These are phyloP conservation scores for Aureobasidium musti DNA, from an alignment of 2,329 filamentous ascomycete species.

Conservation along the genomic window DNA sequence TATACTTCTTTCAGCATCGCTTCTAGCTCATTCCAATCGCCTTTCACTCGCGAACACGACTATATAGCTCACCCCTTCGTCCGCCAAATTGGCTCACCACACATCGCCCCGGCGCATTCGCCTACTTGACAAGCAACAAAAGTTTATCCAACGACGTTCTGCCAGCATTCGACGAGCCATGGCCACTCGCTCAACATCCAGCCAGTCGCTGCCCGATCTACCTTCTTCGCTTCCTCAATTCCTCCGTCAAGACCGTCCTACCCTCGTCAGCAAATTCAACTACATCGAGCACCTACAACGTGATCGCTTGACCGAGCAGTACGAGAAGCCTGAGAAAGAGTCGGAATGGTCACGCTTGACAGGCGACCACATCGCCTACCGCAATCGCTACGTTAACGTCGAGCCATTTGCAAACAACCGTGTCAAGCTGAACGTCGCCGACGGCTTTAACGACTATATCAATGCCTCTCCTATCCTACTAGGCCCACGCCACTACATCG, in stretches of 20 bases:
- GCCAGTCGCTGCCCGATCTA: not conserved
- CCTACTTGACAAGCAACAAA: constrained; percentile 28
- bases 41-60: not conserved
- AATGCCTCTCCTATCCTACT: constrained; percentile 53
- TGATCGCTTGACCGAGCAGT: constrained; percentile 48
- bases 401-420: constrained; percentile 87
- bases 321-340: constrained; percentile 43
- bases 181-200: not conserved
- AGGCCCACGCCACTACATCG: constrained; percentile 69
- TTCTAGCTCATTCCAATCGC: not conserved
- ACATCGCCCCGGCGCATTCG: constrained; percentile 24
- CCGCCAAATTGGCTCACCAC: constrained; percentile 9
- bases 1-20: not conserved
- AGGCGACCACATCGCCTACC: constrained; percentile 57
- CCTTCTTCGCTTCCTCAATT: constrained; percentile 52
- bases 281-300: constrained; percentile 64
- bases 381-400: constrained; percentile 89
- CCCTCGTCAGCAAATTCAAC: constrained; percentile 61
- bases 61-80: not conserved
- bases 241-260: constrained; percentile 50
- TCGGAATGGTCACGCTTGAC: constrained; percentile 62
- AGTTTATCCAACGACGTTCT: constrained; percentile 16
- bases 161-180: constrained; percentile 21
- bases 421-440: constrained; percentile 74
- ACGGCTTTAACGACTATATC: constrained; percentile 59